These are phyloP conservation scores for Solanum sitiens DNA, from an alignment of 257 asterid species.

Conservation along the genomic window DNA sequence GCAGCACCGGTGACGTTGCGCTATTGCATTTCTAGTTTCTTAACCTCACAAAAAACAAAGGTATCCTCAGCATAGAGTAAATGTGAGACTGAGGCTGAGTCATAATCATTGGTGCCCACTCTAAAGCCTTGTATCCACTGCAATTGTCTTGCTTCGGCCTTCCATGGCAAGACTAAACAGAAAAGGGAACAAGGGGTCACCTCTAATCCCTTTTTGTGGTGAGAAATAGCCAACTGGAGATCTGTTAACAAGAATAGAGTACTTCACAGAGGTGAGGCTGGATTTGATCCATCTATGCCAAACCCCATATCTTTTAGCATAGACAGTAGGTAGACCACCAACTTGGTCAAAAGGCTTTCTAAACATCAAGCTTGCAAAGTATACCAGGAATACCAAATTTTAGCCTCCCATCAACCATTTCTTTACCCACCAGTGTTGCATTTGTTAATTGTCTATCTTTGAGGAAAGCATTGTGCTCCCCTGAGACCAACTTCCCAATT, in stretches of 20 bases:
- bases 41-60: neutral
- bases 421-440: neutral
- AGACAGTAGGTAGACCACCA: neutral
- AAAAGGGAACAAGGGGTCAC: neutral
- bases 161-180: neutral
- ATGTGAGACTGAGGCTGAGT: neutral
- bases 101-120: neutral
- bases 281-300: neutral
- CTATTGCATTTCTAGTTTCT: neutral
- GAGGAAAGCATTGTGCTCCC: neutral
- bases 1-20: neutral
- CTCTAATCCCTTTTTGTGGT: neutral
- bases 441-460: neutral
- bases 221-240: neutral
- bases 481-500: neutral
- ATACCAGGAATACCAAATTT: too few species aligned
- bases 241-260: neutral
- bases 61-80: neutral
- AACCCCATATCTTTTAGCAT: neutral
- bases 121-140: neutral
- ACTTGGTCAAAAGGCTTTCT: neutral
- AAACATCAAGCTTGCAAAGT: neutral
- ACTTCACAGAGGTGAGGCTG: neutral
- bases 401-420: neutral
- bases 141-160: neutral